Percentiles rank a stretch among this genome's conserved stretches.
These are phyloP conservation scores for Biscogniauxia marginata DNA, from an alignment of 2,329 filamentous ascomycete genomes.

Conservation along the genomic window DNA sequence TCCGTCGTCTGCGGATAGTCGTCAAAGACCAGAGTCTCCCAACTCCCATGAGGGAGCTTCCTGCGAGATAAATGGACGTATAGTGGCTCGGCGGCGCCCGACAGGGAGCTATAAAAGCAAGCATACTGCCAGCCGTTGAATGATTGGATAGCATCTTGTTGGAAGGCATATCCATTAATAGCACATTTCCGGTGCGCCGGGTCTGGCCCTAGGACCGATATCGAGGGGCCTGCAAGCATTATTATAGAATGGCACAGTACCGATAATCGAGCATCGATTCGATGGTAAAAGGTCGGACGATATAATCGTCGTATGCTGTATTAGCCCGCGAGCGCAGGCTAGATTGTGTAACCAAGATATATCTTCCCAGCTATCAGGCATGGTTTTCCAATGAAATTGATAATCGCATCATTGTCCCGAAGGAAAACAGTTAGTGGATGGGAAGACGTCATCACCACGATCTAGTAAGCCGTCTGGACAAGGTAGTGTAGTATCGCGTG, in stretches of 20 bases:
- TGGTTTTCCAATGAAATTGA: too few relatives aligned
- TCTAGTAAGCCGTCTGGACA: background rate
- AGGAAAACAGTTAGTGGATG: background rate
- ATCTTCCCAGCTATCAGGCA: too few relatives aligned
- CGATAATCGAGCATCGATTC: background rate
- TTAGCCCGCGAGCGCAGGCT: background rate
- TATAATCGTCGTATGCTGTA: background rate
- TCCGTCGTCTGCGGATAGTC: conserved; percentile 50
- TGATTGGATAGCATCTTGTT: conserved; percentile 47
- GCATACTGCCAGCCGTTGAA: conserved; percentile 50
- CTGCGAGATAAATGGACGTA: conserved; percentile 47
- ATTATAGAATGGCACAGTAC: conserved; percentile 1
- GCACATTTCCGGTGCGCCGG: conserved; percentile 35
- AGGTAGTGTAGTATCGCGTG: background rate
- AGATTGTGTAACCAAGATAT: background rate
- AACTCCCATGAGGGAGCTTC: conserved; percentile 38
- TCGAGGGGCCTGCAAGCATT: conserved; percentile 31
- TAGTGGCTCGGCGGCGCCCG: conserved; percentile 31
- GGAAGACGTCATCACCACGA: background rate
- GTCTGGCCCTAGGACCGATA: conserved; percentile 36
- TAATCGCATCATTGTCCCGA: background rate
- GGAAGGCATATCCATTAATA: conserved; percentile 49
- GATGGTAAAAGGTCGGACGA: background rate
- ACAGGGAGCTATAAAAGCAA: conserved; percentile 40
- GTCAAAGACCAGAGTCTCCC: conserved; percentile 46